A percentile compares a stretch with the other conserved stretches of the same genome.
phyloP scores from a whole-genome alignment of 257 asterid species.

The Rauvolfia tetraphylla region DNA sequence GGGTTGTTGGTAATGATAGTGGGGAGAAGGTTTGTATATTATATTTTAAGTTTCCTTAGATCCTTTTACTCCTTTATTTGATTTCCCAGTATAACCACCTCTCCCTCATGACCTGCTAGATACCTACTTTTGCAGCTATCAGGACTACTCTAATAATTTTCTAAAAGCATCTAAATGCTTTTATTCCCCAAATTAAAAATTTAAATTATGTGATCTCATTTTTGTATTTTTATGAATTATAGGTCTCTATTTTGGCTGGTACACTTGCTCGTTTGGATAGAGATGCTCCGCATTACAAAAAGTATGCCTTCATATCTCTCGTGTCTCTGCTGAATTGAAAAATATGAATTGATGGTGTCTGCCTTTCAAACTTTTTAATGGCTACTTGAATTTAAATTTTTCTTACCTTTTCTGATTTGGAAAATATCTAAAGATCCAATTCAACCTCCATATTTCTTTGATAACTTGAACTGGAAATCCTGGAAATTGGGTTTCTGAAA shows the following conservation, averaged over 20 bases:
- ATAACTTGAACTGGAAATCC: neutral
- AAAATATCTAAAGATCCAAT: neutral
- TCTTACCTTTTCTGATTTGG: neutral
- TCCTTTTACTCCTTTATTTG: neutral
- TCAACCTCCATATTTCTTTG: neutral
- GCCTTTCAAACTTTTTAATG: neutral
- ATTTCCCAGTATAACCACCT: neutral
- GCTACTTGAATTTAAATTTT: neutral
- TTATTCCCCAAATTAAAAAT: too few relatives aligned
- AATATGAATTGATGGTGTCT: neutral
- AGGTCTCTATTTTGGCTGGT: slow-evolving; percentile 99
- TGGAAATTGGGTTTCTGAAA: neutral
- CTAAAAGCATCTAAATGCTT: neutral
- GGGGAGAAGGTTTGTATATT: slow-evolving; percentile 82
- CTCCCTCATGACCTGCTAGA: neutral
- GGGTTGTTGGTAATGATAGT: slow-evolving; percentile 99
- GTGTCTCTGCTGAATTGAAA: neutral
- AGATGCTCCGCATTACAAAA: slow-evolving; percentile 93
- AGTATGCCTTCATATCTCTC: slow-evolving; percentile 39
- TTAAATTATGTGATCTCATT: neutral
- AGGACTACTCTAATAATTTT: neutral
- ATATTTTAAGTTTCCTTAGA: neutral
- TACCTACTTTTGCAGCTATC: neutral
- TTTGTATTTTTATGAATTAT: slow-evolving; percentile 31
- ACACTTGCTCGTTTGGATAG: slow-evolving; percentile 99